Evolutionary conservation across 176 grass and related monocot species (phyloP), one percentile per base, ranked within the genome.

Genomic region (Oryza australiensis): DNA sequence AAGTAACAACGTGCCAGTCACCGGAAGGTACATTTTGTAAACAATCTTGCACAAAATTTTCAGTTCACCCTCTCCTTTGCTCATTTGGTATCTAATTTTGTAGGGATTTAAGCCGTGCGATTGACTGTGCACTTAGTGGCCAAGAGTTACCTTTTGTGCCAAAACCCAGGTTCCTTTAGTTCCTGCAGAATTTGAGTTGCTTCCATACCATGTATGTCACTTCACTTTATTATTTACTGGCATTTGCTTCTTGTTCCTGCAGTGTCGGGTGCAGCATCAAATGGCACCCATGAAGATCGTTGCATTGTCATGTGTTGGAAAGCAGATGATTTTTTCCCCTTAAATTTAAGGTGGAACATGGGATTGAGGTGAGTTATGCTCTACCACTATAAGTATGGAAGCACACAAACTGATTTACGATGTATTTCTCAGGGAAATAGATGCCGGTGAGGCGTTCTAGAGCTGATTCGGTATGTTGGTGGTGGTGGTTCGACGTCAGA

Each of bases 221-320:
- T 74, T 71, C 18, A 38, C n/a, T 30, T 55, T 14, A 24, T 70
- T 65, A 14, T 35, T 69, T 57, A 5, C 32, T 53, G 2, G 70
- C 26, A 12, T 66, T 80, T 90, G 1, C 28, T 76, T n/a, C 66
- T n/a, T 78, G 62, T 27, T 28, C 7, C 12, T 77, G 12, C 40
- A 98, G 95, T 77, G 92, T 98, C 62, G 95, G 95, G 23, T 98
- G 95, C 90, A 98, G 76, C 88, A 94, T 98, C 77, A 98, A 98
- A 82, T 98, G 95, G 95, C 90, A 98, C 70, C 88, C 86, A 20
- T 87, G 70, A 90, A 62, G 38, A 87, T 22, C 68, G 27, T 77
- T 62, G 27, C 9, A 20, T 64, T 76, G 23, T 27, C n/a, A 71
- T 60, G 12, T 46, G 32, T 38, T 79, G 62, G 26, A 29, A 1